Conservation (phyloP, 2,329 filamentous ascomycete genomes). For the Penicillium rolfsii region DNA sequence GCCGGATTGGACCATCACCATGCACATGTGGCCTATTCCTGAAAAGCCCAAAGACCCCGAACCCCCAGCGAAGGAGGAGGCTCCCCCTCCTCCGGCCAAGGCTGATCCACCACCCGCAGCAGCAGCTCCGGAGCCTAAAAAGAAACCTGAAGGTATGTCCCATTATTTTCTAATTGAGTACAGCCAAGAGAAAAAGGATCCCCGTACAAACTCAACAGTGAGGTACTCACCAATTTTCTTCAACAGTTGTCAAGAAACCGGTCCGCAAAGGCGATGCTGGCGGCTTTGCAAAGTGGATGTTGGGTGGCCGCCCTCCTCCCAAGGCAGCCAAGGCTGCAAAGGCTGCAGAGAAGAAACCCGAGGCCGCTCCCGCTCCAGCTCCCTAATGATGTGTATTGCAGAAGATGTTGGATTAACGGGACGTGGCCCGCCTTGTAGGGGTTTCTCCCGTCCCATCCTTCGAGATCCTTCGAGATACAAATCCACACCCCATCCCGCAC, state of each 20-base stretch:
- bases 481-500: background rate
- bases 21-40: slow-evolving; percentile 68
- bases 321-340: slow-evolving; percentile 46
- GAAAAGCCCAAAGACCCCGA: slow-evolving; percentile 52
- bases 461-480: background rate
- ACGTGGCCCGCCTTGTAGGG: background rate
- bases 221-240: slow-evolving; percentile 9
- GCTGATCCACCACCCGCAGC: slow-evolving; percentile 20
- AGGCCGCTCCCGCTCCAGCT: slow-evolving; percentile 38
- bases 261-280: slow-evolving; percentile 31
- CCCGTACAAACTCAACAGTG: background rate
- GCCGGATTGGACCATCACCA: slow-evolving; percentile 73
- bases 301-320: slow-evolving; percentile 39
- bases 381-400: slow-evolving; percentile 10
- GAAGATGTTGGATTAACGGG: background rate
- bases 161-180: background rate
- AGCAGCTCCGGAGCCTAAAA: slow-evolving; percentile 34
- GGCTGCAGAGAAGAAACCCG: slow-evolving; percentile 52
- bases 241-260: slow-evolving; percentile 38
- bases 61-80: slow-evolving; percentile 33
- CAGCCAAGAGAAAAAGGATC: background rate
- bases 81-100: slow-evolving; percentile 27
- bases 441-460: background rate
- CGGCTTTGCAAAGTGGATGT: slow-evolving; percentile 51
- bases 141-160: slow-evolving; percentile 39